Evolutionary conservation across 2,329 filamentous ascomycete species (phyloP).

Genomic region (Teratosphaeria epicoccoides): DNA sequence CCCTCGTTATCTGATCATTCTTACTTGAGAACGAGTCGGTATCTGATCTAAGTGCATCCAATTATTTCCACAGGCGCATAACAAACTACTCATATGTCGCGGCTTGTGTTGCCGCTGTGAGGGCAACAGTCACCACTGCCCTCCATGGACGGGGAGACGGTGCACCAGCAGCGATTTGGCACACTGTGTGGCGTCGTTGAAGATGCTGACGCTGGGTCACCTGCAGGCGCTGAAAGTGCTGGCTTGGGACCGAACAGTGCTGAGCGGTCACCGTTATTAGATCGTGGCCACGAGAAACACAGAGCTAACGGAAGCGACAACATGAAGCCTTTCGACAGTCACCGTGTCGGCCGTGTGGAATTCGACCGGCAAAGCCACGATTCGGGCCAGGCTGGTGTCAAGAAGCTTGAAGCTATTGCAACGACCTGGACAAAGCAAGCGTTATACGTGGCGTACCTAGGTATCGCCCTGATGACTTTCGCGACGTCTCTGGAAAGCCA

Average conservation of each 20-base stretch:
- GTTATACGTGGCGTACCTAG: constrained; percentile 38
- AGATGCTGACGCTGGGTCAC: background rate
- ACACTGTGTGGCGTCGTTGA: background rate
- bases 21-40: background rate
- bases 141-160: background rate
- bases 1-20: background rate
- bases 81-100: background rate
- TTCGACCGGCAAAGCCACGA: constrained; percentile 9
- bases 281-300: background rate
- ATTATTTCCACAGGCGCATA: background rate
- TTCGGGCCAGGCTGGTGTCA: constrained; percentile 37
- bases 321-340: constrained; percentile 1
- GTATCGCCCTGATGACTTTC: constrained; percentile 42
- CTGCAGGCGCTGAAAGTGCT: background rate
- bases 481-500: constrained; percentile 57
- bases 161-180: background rate
- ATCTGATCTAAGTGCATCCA: background rate
- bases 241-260: background rate
- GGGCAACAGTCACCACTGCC: background rate
- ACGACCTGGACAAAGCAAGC: constrained; percentile 39
- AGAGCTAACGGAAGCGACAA: background rate
- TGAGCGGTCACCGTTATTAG: background rate
- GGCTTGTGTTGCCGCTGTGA: background rate
- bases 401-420: constrained; percentile 39
- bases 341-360: background rate